Evolutionary conservation across 139 green algal species (phyloP).

Genomic region (Coelastrella sp.): DNA sequence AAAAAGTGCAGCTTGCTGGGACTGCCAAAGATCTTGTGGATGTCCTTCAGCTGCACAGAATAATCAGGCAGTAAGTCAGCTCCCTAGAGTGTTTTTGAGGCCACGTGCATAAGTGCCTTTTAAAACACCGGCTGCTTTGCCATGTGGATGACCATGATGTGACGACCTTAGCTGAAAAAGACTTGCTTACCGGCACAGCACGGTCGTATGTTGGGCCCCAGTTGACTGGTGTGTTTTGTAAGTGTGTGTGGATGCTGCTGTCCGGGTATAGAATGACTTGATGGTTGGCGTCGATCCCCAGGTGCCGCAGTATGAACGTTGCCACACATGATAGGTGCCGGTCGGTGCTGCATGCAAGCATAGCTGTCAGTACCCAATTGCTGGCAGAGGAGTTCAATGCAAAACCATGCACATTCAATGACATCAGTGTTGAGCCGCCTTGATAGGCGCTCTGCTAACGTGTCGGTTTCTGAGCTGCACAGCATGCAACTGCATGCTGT

Average conservation of each 20-base stretch:
- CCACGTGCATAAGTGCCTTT: not conserved
- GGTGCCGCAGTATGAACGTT: conserved; percentile 18
- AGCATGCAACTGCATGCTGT: not conserved
- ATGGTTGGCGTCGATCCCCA: not conserved
- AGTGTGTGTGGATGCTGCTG: conserved; percentile 8
- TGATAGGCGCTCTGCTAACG: not conserved
- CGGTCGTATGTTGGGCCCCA: conserved; percentile 36
- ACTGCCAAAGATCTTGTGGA: conserved; percentile 28
- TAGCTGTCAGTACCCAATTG: not conserved
- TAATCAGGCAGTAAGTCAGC: not conserved
- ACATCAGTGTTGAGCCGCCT: not conserved
- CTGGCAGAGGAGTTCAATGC: not conserved
- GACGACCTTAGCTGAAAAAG: not conserved
- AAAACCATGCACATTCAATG: not conserved
- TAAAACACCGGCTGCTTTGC: not conserved
- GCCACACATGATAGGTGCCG: conserved; percentile 15
- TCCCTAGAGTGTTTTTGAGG: not conserved
- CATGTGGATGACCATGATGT: not conserved
- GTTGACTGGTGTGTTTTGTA: conserved; percentile 18
- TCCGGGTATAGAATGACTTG: conserved; percentile 39
- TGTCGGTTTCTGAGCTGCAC: not conserved
- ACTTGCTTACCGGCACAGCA: conserved; percentile 6
- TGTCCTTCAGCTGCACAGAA: conserved; percentile 11
- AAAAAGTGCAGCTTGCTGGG: conserved; percentile 27
- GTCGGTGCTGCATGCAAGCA: conserved; percentile 8